These are phyloP conservation scores for Colletotrichum musicola DNA, from an alignment of 2,329 filamentous ascomycete genomes.

Conservation along the genomic window DNA sequence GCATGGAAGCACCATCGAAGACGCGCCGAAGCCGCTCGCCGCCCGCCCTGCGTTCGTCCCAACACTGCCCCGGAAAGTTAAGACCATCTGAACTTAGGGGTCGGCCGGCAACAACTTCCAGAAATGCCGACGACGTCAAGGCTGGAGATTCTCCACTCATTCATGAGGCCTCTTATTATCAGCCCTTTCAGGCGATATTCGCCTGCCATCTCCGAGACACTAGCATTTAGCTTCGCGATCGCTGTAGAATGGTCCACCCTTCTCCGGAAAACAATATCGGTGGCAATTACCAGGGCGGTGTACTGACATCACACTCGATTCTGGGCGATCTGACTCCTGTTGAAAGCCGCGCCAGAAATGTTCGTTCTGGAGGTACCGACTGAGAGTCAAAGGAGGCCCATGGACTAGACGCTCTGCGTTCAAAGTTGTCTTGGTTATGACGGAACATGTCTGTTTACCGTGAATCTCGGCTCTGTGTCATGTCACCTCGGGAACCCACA, in stretches of 20 bases:
- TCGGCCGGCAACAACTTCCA: slow-evolving; percentile 3
- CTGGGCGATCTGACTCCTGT: no score
- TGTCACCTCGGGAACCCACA: not conserved
- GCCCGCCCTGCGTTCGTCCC: slow-evolving; percentile 10
- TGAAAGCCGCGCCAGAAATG: not conserved
- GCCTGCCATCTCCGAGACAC: not conserved
- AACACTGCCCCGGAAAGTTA: slow-evolving; percentile 24
- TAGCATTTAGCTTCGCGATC: no score
- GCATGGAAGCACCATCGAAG: slow-evolving; percentile 19
- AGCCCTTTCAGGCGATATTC: not conserved
- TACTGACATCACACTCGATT: no score
- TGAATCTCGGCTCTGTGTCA: not conserved
- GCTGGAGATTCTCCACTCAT: slow-evolving; percentile 1
- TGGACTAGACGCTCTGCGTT: not conserved
- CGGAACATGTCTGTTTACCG: not conserved
- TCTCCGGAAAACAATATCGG: no score
- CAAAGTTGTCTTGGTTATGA: not conserved
- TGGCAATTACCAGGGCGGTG: no score
- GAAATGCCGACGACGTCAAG: slow-evolving; percentile 14
- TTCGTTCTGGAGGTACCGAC: not conserved
- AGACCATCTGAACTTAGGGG: not conserved
- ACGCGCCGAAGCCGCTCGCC: slow-evolving; percentile 2
- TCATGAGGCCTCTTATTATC: not conserved
- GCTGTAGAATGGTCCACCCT: no score
- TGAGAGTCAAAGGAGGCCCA: not conserved